Conservation (phyloP, 192 early-diverging fungal genomes). For the Coemansia reversa region DNA sequence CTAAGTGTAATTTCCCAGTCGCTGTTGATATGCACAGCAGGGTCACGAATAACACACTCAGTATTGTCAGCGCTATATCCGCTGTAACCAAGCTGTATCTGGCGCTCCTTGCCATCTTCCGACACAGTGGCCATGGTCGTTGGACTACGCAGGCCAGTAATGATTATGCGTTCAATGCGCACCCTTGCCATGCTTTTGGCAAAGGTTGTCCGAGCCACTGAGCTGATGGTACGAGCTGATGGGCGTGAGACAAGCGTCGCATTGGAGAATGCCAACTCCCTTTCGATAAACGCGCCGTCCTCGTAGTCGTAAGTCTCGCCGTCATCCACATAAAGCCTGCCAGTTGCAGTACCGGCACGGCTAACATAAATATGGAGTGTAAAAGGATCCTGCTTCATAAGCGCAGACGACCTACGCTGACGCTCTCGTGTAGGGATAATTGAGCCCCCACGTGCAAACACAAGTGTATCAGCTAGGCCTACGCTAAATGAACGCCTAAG, state of each 20-base stretch:
- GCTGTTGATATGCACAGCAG: constrained; percentile 41
- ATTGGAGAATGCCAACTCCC: constrained; percentile 32
- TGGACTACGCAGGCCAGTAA: constrained; percentile 39
- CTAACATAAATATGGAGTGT: constrained; percentile 84
- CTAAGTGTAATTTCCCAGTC: constrained; percentile 49
- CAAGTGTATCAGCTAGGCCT: constrained; percentile 71
- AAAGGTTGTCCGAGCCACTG: constrained; percentile 20
- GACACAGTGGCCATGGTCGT: constrained; percentile 36
- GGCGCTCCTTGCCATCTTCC: constrained; percentile 29
- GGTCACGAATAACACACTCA: constrained; percentile 51
- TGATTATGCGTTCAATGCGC: constrained; percentile 50
- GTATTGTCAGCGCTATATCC: constrained; percentile 10
- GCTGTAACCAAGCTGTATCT: constrained; percentile 30
- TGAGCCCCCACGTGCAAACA: constrained; percentile 84
- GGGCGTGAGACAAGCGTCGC: constrained; percentile 45
- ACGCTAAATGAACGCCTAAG: constrained; percentile 64
- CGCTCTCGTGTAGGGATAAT: constrained; percentile 88
- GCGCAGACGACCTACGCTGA: constrained; percentile 72
- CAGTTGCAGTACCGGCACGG: constrained; percentile 65
- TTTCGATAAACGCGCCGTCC: constrained; percentile 66
- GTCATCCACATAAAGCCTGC: constrained; percentile 89
- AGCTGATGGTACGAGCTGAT: constrained; percentile 16
- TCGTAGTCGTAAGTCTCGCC: constrained; percentile 75
- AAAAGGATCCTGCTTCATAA: constrained; percentile 86
- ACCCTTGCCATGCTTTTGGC: constrained; percentile 25